Base-by-base conservation (phyloP, 495 filamentous ascomycete genomes). In the Penicillium egyptiacum region DNA sequence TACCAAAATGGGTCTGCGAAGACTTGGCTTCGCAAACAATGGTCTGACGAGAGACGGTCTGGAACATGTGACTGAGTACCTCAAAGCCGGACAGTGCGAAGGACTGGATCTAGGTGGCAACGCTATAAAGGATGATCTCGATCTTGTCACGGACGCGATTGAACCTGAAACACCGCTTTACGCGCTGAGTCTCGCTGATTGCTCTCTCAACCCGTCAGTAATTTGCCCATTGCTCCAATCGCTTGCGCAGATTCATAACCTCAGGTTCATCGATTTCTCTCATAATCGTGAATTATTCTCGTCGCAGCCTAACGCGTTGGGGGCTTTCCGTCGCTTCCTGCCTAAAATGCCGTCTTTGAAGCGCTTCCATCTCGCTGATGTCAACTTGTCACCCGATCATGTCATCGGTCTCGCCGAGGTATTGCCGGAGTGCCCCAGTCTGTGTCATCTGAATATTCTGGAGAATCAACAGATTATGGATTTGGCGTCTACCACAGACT, bases 21-120 rank as follows among this genome's bases (percentile, higher is more conserved):
- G 93, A 61, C 78, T 98, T 1, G 87, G 91, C 0, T 78, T 96
- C 31, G 94, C 91, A 10, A 87, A 88, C 56, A 97, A 96, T 53
- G 72, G 81, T 33, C 77, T 98, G 20, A 86, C 85, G 19, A 76
- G 81, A 10, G 85, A 88, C 53, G 89, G 90, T 4, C 71, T 95
- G 50, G 80, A 85, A 51, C 87, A 94, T 68, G 80, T 96, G 39
- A 79, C 87, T 30, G 80, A 81, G 49, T 96, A 90, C 70, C 67
- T 97, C 37, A 79, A 82, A 47, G 81, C 79, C 41, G 87, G 87
- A 0, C 78, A 84, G 41, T 98, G 93, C 59, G 89, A 96, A 68
- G 94, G 91, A 1, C 75, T 98, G 6, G 94, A 98, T 70, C 72
- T 98, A n/a, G 92, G 92, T 35, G 91, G 91, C n/a, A 98, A 96